Evolutionary conservation across 345 rosid species (phyloP), one percentile per base, ranked within the genome.

Genomic region (Syzygium oleosum): DNA sequence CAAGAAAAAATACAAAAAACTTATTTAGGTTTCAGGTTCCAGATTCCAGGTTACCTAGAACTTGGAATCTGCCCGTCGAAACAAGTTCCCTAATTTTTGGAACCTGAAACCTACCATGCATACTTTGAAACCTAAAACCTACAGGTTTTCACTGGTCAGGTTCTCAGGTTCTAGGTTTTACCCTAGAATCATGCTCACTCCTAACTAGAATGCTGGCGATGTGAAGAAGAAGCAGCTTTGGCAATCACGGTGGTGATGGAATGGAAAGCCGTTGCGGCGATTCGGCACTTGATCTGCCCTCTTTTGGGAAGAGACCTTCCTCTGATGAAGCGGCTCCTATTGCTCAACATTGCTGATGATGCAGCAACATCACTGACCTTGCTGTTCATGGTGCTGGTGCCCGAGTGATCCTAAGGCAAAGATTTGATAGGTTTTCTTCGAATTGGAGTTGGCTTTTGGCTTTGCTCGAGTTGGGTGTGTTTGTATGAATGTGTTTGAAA

Each of bases 241-340:
- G 94, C 91, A 19, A 94, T 89, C 79, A 85, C 88, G 8, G 95
- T 91, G 85, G 91, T 91, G 53, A 94, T 89, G 87, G 95, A 94
- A 56, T 92, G 89, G 31, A 94, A 91, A 63, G 94, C 97, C 46
- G 77, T 91, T 25, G 90, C 94, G 14, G 94, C 96, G 16, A 95
- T 94, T 84, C 90, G 93, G 15, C 91, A 89, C 91, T 94, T 95
- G 54, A 95, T 89, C 92, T 95, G 95, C 16, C 95, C 95, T 16
- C 95, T 91, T 91, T 86, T 93, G 15, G 95, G 94, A 58, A 92
- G 88, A 12, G 89, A 91, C 88, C 92, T 91, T 4, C 61, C 41
- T 29, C 65, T 41, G 54, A 83, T 61, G 68, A 54, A 54, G 65
- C 88, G 89, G 85, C 88, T 89, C 80, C 89, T 21, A 25, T 38